Base-by-base conservation (phyloP, 106 monocot genomes). In the Alisma plantagoaquatica region DNA sequence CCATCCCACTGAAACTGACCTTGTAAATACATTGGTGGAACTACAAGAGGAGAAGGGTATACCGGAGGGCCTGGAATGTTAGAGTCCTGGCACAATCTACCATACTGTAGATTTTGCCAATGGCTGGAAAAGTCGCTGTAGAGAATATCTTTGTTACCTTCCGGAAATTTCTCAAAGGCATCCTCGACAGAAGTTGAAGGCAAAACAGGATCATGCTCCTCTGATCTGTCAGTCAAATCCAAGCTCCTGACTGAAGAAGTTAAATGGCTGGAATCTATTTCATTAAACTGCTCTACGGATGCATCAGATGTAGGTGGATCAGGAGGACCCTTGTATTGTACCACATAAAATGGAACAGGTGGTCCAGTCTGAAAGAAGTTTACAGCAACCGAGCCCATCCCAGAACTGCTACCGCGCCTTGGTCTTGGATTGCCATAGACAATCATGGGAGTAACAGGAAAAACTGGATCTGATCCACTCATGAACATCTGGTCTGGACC, bases 341-440 rank as follows among this genome's bases (percentile, higher is more conserved):
- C 64, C 28, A 73, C 32, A 46, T 46, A 28, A 31, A 78, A 77
- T 26, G 86, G 86, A 33, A 87, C 68, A 11, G 77, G 77, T 21
- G 87, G 92, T 2, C 92, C 92, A 23, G 69, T 75, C 22, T 72
- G 76, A 77, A 69, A 47, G 67, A 83, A 87, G 38, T n/a, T n/a
- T n/a, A n/a, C n/a, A n/a, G 73, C 29, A 45, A 73, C 2, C n/a
- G 76, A 73, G 41, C 63, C 29, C 28, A 76, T 61, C 15, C 74
- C 71, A 51, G 70, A 47, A 64, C 77, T 75, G 54, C 77, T 73
- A 20, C 24, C 63, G 38, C 5, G 29, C 17, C 69, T 77, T 29
- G 77, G 75, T 42, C 46, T 54, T n/a, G 78, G 60, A 63, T 58
- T 32, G 43, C 49, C 33, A 62, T 59, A 53, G 17, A 87, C 51